A percentile compares a stretch with the other conserved stretches of the same genome.
These are phyloP conservation scores for Cutaneotrichosporon mucoides DNA, from an alignment of 1,284 basidiomycete species.

Conservation along the genomic window DNA sequence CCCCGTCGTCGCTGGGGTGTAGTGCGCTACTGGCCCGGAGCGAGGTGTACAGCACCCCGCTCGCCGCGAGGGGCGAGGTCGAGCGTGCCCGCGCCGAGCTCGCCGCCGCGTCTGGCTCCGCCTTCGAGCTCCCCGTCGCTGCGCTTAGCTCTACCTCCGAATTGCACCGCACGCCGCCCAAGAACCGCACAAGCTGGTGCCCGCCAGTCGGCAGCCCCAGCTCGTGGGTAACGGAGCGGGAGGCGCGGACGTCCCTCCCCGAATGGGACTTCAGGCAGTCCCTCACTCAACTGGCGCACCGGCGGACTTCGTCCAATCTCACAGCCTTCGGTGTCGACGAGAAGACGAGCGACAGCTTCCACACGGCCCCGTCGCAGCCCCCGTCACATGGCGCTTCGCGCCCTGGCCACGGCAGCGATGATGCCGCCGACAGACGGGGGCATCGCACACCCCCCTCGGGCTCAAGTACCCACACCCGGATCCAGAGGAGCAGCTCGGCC, in stretches of 20 bases:
- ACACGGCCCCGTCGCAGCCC: not conserved
- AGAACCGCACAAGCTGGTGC: not conserved
- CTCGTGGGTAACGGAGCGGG: slow-evolving; percentile 8
- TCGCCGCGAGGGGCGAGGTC: not conserved
- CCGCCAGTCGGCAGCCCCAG: slow-evolving; percentile 2
- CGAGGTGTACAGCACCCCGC: not conserved
- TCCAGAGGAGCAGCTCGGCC: not conserved
- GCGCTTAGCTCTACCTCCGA: too few species aligned
- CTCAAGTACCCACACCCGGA: not conserved
- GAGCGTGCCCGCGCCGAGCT: not conserved
- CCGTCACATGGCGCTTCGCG: too few species aligned
- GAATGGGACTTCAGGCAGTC: slow-evolving; percentile 10
- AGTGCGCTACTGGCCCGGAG: too few species aligned
- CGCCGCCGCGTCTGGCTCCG: not conserved
- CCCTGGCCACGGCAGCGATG: too few species aligned
- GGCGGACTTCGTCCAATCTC: not conserved
- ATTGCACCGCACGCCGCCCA: not conserved
- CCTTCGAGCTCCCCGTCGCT: too few species aligned
- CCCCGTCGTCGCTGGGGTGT: too few species aligned
- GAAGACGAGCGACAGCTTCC: not conserved
- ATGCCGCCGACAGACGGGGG: too few species aligned
- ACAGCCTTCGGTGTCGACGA: not conserved
- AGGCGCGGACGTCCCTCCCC: not conserved
- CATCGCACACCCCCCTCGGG: not conserved
- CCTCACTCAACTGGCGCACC: not conserved